A percentile compares a stretch with the other conserved stretches of the same genome.
Evolutionary conservation across 805 yeast genomes (phyloP).

Genomic region (Scheffersomyces spartinae): DNA sequence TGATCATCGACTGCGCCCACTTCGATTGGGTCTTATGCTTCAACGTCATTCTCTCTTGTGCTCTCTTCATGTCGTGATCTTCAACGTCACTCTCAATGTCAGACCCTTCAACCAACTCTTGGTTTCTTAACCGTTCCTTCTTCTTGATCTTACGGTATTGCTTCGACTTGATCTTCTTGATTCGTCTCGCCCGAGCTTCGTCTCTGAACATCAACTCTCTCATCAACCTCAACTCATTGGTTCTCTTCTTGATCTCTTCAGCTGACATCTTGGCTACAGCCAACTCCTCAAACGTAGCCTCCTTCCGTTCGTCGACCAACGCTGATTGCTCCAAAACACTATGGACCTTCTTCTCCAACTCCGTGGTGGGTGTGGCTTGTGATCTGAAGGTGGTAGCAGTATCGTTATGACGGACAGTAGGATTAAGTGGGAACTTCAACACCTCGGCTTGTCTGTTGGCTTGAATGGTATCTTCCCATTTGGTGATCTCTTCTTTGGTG

Average conservation of each 20-base stretch:
- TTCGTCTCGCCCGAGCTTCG: constrained; percentile 79
- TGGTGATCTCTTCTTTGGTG: constrained; percentile 73
- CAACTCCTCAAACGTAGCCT: constrained; percentile 78
- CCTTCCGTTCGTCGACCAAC: constrained; percentile 58
- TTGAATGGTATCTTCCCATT: constrained; percentile 80
- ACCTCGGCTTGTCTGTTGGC: constrained; percentile 78
- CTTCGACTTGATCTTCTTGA: constrained; percentile 92
- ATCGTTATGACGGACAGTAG: constrained; percentile 31
- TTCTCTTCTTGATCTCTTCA: constrained; percentile 67
- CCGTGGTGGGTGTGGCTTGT: constrained; percentile 36
- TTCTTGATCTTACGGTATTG: constrained; percentile 77
- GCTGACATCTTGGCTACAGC: constrained; percentile 71
- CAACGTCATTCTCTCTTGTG: constrained; percentile 84
- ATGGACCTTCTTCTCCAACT: constrained; percentile 57
- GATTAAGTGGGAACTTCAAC: constrained; percentile 60
- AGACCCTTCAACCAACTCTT: constrained; percentile 54
- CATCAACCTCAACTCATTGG: constrained; percentile 79
- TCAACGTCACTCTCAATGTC: constrained; percentile 39
- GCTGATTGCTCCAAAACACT: constrained; percentile 52
- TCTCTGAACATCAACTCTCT: constrained; percentile 95
- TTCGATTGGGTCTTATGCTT: constrained; percentile 79
- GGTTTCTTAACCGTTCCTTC: constrained; percentile 65
- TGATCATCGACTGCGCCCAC: constrained; percentile 88
- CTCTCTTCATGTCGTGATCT: constrained; percentile 66
- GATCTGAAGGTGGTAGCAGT: constrained; percentile 41